phyloP scores from a whole-genome alignment of 148 eudicot genomes.

The Camellia lanceoleosa region DNA sequence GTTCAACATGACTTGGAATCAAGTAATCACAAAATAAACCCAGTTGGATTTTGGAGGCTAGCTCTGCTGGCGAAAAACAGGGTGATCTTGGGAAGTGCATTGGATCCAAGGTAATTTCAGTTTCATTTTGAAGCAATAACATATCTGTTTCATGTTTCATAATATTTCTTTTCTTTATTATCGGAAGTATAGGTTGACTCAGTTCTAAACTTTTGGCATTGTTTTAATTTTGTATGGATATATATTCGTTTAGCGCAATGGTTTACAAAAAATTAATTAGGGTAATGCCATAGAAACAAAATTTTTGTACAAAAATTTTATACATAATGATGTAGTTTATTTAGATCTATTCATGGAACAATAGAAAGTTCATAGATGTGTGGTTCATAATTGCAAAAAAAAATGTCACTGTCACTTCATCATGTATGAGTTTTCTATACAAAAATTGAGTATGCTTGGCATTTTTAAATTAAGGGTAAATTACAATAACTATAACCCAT shows the following conservation, averaged over 20 bases:
- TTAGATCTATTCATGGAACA: neutral
- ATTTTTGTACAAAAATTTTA: neutral
- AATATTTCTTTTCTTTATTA: neutral
- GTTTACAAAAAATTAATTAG: no score
- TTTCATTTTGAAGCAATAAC: neutral
- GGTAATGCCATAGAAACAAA: neutral
- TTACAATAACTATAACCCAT: no score
- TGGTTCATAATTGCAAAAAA: neutral
- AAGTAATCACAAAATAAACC: conserved; percentile 26
- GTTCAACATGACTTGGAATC: conserved; percentile 32
- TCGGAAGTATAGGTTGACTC: neutral
- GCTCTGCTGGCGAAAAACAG: conserved; percentile 58
- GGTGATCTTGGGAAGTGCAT: conserved; percentile 55
- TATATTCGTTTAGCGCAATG: neutral
- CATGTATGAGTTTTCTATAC: neutral
- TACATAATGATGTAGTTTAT: neutral
- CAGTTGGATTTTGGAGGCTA: conserved; percentile 67
- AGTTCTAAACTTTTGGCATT: neutral
- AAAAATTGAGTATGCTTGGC: neutral
- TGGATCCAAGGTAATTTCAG: conserved; percentile 61
- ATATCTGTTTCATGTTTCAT: neutral
- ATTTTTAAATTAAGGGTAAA: neutral
- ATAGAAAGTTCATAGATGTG: neutral
- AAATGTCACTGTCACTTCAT: neutral
- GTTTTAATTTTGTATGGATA: neutral